Evolutionary conservation across 345 rosid genomes (phyloP).

Genomic region (Eucalyptus microcorys): DNA sequence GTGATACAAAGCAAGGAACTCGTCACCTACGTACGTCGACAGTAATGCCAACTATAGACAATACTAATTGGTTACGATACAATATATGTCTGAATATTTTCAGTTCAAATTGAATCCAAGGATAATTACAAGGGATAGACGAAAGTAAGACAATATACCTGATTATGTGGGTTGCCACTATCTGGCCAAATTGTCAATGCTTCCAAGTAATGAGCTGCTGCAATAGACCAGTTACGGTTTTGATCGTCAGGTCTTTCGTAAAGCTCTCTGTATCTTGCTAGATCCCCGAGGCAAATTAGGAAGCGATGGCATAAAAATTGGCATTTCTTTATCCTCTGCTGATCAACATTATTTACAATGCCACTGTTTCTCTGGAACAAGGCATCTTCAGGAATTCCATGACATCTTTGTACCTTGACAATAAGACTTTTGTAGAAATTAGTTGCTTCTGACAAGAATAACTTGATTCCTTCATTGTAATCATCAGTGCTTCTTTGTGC

Average conservation of each 20-base stretch:
- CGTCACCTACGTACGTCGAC: conserved; percentile 85
- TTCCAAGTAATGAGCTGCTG: conserved; percentile 68
- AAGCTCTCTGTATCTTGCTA: conserved; percentile 77
- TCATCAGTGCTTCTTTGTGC: conserved; percentile 1
- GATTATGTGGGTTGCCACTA: conserved; percentile 91
- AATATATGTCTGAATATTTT: not conserved
- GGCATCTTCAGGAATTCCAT: conserved; percentile 33
- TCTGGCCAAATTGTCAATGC: conserved; percentile 72
- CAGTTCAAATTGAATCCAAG: not conserved
- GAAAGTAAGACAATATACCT: conserved; percentile 22
- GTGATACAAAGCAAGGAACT: conserved; percentile 81
- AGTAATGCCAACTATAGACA: conserved; percentile 65
- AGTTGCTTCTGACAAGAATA: conserved; percentile 47
- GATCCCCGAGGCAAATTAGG: conserved; percentile 86
- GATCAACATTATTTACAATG: conserved; percentile 9
- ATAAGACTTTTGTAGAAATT: conserved; percentile 46
- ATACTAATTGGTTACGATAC: not conserved
- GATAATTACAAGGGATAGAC: not conserved
- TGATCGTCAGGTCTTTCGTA: conserved; percentile 22
- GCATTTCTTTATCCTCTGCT: conserved; percentile 25
- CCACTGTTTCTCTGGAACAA: conserved; percentile 4
- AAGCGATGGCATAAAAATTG: conserved; percentile 72
- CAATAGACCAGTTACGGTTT: conserved; percentile 66
- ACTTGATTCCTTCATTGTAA: conserved; percentile 40
- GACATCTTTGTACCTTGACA: conserved; percentile 19